Evolutionary conservation across 2,329 filamentous ascomycete genomes (phyloP).

Genomic region (Karstenula rhodostoma): DNA sequence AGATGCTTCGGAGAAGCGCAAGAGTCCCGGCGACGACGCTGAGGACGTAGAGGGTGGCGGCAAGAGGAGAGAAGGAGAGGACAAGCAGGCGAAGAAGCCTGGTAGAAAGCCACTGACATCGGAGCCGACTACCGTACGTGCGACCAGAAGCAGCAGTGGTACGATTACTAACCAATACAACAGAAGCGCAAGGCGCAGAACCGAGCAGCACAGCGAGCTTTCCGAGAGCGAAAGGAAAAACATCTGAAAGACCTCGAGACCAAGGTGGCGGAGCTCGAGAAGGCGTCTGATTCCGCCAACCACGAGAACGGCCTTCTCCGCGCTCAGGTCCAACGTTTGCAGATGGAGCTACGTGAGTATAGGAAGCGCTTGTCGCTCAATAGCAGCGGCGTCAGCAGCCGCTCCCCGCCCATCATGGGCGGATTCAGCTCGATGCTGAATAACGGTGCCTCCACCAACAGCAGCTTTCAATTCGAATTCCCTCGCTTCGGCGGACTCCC

Average conservation of each 20-base stretch:
- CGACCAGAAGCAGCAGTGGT: slow-evolving; percentile 10
- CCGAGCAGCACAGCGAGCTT: slow-evolving; percentile 67
- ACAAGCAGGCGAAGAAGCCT: slow-evolving; percentile 92
- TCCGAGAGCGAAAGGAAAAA: slow-evolving; percentile 70
- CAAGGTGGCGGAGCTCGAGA: slow-evolving; percentile 73
- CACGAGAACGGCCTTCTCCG: slow-evolving; percentile 86
- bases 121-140: slow-evolving; percentile 91
- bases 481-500: slow-evolving; percentile 86
- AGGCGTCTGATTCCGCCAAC: slow-evolving; percentile 81
- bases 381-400: slow-evolving; percentile 55
- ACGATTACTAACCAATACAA: slow-evolving; percentile 30
- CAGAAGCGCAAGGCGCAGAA: slow-evolving; percentile 91
- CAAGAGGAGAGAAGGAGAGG: slow-evolving; percentile 82
- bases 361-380: slow-evolving; percentile 80
- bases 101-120: slow-evolving; percentile 94
- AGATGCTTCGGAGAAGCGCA: slow-evolving; percentile 65
- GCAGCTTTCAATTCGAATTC: slow-evolving; percentile 95
- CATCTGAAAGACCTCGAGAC: slow-evolving; percentile 74
- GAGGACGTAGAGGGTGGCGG: slow-evolving; percentile 70
- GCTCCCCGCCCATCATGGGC: slow-evolving; percentile 57
- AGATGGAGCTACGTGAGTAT: slow-evolving; percentile 86
- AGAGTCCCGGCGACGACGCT: slow-evolving; percentile 73
- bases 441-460: slow-evolving; percentile 69
- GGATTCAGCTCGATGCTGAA: slow-evolving; percentile 56
- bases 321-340: slow-evolving; percentile 87